Percentiles rank a stretch among this genome's conserved stretches.
Conservation (phyloP, 164 flowering plant species). For the Berberis thunbergii region DNA sequence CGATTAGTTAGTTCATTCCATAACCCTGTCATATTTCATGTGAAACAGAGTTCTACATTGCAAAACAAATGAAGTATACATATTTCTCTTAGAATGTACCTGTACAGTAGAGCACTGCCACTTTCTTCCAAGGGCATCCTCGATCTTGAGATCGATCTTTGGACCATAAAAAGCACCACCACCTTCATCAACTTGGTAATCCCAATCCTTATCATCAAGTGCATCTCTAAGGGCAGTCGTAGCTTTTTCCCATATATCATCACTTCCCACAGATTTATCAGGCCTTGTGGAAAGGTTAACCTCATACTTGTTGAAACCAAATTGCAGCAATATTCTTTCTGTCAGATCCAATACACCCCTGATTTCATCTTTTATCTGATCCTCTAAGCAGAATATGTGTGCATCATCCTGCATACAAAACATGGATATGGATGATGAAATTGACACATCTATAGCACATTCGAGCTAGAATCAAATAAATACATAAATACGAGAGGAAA, state of each 20-base stretch:
- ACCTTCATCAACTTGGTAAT: conserved; percentile 84
- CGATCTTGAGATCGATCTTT: conserved; percentile 95
- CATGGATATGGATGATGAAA: neutral
- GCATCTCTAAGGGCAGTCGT: conserved; percentile 88
- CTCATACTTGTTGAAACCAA: conserved; percentile 85
- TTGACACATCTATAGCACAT: too few relatives aligned
- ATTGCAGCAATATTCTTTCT: conserved; percentile 72
- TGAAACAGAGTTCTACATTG: neutral
- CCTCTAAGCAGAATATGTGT: conserved; percentile 87
- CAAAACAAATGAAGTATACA: neutral
- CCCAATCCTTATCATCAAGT: conserved; percentile 87
- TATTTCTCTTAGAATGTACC: conserved; percentile 27
- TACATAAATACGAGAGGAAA: too few relatives aligned
- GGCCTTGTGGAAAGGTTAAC: conserved; percentile 96
- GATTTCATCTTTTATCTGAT: conserved; percentile 94
- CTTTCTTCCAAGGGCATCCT: conserved; percentile 97
- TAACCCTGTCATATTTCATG: neutral
- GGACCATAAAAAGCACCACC: conserved; percentile 99
- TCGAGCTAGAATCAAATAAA: too few relatives aligned
- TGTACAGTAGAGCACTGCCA: conserved; percentile 98
- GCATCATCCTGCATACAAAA: conserved; percentile 79
- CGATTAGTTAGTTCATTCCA: neutral
- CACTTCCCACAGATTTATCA: conserved; percentile 78
- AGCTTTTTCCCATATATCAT: conserved; percentile 95
- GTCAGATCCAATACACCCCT: conserved; percentile 92